Base-by-base conservation (phyloP, 768 basidiomycete genomes). In the Tulasnella sp. region DNA sequence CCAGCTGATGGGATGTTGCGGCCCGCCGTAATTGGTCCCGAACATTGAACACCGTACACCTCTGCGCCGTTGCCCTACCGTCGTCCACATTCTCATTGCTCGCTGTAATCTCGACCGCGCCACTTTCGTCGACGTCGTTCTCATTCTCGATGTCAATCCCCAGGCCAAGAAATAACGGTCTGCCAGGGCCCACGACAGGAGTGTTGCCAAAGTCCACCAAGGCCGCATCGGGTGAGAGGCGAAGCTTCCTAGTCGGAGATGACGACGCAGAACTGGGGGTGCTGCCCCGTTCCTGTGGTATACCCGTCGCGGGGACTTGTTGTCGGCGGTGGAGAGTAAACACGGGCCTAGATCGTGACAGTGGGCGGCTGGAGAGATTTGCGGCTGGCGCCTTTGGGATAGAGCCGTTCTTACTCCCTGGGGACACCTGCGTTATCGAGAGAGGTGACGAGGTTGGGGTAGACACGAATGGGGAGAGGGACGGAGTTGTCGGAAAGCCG, bases 141-240 rank as follows among this genome's bases (percentile, higher is more conserved):
- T 15, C 15, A 38, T 38, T 15, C 5, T n/a, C 52, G 15, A 56
- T 56, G 38, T 56, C 43, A 43, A 56, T 43, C 21, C 54, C 54
- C 4, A 56, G 44, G 8, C 54, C 54, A 15, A 59, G 46, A 24
- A 59, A 59, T 9, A 59, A 29, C 22, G 57, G 57, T 19, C 29
- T 59, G 2, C 57, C 57, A 22, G 57, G 57, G 8, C 57, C 57
- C 11, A 59, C 4, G 2, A 59, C 46, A 1, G 49, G 49, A 10
- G 21, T 43, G 8, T 19, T 31, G 8, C 49, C 57, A 5, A 59
- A 59, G 30, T 49, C 34, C 7, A 5, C 15, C 34, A 15, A 5
- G 15, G 34, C 46, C 46, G 42, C 12, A 12, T 43, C 42, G 42
- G 19, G 42, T 43, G 46, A 22, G 7, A 48, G 46, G 5, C 34